Percentiles rank a stretch among this genome's conserved stretches.
Conservation (phyloP, 2,329 filamentous ascomycete genomes). For the Bertia moriformis region DNA sequence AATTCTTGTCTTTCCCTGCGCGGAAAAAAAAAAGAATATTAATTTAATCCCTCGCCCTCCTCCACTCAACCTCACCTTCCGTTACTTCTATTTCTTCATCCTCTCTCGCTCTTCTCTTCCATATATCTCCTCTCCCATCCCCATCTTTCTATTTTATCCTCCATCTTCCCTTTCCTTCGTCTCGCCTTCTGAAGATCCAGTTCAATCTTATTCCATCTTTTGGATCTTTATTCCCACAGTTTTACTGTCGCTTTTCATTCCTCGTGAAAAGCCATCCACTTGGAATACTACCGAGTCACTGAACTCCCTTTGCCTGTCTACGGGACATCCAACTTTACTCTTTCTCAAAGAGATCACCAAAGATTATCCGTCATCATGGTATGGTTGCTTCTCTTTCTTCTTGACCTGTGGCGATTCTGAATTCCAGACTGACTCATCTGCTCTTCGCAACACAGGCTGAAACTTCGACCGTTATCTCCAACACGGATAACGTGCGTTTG, state of each 20-base stretch:
- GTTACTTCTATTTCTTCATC: too few species aligned
- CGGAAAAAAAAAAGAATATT: too few species aligned
- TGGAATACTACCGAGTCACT: too few species aligned
- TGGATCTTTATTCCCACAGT: neutral
- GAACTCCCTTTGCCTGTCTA: too few species aligned
- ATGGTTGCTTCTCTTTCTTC: too few species aligned
- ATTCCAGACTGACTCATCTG: neutral
- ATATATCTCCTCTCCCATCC: neutral
- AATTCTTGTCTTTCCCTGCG: too few species aligned
- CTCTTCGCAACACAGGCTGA: constrained; percentile 13
- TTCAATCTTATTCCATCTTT: neutral
- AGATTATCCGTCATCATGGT: neutral
- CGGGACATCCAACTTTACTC: too few species aligned
- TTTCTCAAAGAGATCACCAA: too few species aligned
- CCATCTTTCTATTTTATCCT: neutral
- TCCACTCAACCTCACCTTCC: too few species aligned
- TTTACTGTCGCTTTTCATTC: neutral
- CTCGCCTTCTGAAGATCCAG: neutral
- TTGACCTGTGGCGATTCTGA: too few species aligned
- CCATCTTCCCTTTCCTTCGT: neutral
- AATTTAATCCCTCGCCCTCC: too few species aligned
- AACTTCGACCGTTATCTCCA: constrained; percentile 25
- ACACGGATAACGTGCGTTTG: constrained; percentile 27
- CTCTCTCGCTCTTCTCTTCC: neutral
- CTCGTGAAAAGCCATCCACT: too few species aligned